Evolutionary conservation across 2,329 filamentous ascomycete species (phyloP), one percentile per base, ranked within the genome.

Genomic region (Ambrosiella xylebori): DNA sequence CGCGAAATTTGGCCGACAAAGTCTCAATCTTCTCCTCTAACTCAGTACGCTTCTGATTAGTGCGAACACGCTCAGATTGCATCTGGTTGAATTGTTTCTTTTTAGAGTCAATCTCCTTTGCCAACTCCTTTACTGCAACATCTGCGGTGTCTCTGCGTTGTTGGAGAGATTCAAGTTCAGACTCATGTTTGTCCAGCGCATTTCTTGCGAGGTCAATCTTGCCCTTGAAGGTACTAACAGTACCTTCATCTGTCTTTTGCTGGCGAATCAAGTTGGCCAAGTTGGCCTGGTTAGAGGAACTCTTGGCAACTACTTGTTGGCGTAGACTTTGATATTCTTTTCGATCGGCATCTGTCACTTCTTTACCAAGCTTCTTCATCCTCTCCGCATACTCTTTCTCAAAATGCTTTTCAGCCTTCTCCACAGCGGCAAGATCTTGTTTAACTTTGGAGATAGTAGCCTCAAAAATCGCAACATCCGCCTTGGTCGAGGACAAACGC

Each of bases 11-110:
- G 61, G 78, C 81, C 37, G 89, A 73, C 13, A 91, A 82, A 60
- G 90, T 86, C 61, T 87, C 83, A 6, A 97, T 78, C 69, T 95
- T 91, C 70, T 96, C 90, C 63, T 98, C 90, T 1, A 95, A 79
- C 66, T 97, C 93, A 0, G 86, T 93, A 57, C 85, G 81, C 66
- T 84, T 83, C 66, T 94, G 86, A 57, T 87, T 85, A 7, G 86
- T 83, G 56, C 88, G 81, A 7, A 90, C 78, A 54, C 88, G 82
- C 67, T 94, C 88, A 0, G 89, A 95, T 61, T 87, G 85, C 45
- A 94, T 75, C 57, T 84, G 80, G 67, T 95, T 93, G 66, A 89
- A 86, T 61, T 93, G 86, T 67, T 91, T 94, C 72, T 95, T 95
- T 74, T 95, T 97, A 27, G 74, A 71, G 37, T 89, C 84, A 54